Conservation (phyloP, 352 stramenopile species). For the Phytophthora kernoviae region DNA sequence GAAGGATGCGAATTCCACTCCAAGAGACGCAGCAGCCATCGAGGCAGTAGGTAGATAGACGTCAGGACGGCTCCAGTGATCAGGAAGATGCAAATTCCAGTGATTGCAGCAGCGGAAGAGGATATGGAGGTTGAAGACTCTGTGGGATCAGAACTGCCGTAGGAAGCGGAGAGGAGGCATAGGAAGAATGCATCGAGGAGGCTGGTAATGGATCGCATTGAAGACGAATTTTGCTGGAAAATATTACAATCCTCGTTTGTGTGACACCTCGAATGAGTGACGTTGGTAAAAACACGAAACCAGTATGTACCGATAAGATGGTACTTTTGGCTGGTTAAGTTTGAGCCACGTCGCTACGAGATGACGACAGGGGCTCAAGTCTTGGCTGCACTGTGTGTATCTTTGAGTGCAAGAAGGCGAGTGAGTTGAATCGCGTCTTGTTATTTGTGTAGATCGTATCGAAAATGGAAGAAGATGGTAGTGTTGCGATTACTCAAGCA, state of each 20-base stretch:
- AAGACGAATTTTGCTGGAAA: slow-evolving; percentile 1
- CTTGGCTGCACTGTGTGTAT: no score
- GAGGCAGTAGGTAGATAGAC: slow-evolving; percentile 72
- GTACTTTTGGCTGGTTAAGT: slow-evolving; percentile 4
- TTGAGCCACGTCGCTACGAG: slow-evolving; percentile 8
- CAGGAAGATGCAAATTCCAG: slow-evolving; percentile 28
- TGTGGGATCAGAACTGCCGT: background rate
- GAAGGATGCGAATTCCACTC: slow-evolving; percentile 69
- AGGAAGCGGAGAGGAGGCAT: background rate
- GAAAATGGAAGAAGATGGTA: slow-evolving; percentile 25
- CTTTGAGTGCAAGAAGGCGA: no score
- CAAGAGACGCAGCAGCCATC: slow-evolving; percentile 71
- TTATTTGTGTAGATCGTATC: no score
- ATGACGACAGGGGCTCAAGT: background rate
- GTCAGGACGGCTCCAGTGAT: slow-evolving; percentile 38
- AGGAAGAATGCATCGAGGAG: no score
- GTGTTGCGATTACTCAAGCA: slow-evolving; percentile 41
- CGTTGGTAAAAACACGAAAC: background rate
- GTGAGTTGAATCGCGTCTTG: no score
- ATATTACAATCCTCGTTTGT: slow-evolving; percentile 2
- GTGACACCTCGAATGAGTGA: slow-evolving; percentile 7
- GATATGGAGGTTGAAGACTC: no score
- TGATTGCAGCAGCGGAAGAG: slow-evolving; percentile 6
- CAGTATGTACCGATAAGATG: no score
- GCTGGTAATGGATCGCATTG: no score